phyloP scores from a whole-genome alignment of 164 flowering plant genomes.

The Nymphaea colorata region DNA sequence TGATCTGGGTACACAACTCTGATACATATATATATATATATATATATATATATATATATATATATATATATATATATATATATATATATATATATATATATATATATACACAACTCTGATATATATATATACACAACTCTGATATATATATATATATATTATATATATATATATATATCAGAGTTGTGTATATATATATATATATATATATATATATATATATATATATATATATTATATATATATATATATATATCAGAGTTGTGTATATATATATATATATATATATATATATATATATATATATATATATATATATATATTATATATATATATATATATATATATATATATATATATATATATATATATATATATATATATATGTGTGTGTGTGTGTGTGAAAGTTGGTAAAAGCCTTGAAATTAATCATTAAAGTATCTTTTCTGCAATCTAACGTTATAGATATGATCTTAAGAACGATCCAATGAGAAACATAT shows the following conservation, averaged over 20 bases:
- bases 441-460: too few relatives aligned
- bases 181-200: not conserved
- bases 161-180: too few relatives aligned
- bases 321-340: conserved; percentile 1
- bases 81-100: too few relatives aligned
- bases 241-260: too few relatives aligned
- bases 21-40: not conserved
- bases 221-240: not conserved
- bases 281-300: too few relatives aligned
- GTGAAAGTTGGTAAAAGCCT: too few relatives aligned
- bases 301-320: not conserved
- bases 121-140: not conserved
- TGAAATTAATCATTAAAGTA: too few relatives aligned
- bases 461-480: too few relatives aligned
- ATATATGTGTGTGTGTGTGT: too few relatives aligned
- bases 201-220: conserved; percentile 2
- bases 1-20: too few relatives aligned
- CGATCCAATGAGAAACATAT: too few relatives aligned
- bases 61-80: not conserved
- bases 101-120: not conserved
- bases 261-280: not conserved
- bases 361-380: too few relatives aligned
- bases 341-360: not conserved
- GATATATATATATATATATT: conserved; percentile 2
- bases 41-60: conserved; percentile 1